phyloP scores from a whole-genome alignment of 176 grass and related monocot species.

The Dendrocalamus sinicus region DNA sequence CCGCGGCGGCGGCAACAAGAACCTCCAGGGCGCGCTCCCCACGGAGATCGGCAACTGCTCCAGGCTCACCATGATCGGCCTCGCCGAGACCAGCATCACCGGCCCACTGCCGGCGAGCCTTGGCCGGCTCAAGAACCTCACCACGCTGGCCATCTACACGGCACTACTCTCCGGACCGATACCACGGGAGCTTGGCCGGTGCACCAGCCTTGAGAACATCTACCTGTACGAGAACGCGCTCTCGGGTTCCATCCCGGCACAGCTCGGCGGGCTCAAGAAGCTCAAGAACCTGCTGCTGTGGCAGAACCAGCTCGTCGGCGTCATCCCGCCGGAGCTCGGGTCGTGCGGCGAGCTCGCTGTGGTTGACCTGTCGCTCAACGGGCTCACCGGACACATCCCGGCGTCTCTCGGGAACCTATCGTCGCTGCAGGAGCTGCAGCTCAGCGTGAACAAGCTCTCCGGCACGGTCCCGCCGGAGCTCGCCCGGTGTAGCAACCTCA shows the following conservation, averaged over 20 bases:
- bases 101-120: slow-evolving; percentile 65
- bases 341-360: slow-evolving; percentile 56
- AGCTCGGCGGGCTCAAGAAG: slow-evolving; percentile 61
- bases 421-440: slow-evolving; percentile 69
- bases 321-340: slow-evolving; percentile 74
- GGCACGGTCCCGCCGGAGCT: slow-evolving; percentile 71
- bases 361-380: slow-evolving; percentile 72
- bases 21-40: slow-evolving; percentile 64
- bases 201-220: slow-evolving; percentile 62
- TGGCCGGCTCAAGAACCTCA: slow-evolving; percentile 66
- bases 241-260: slow-evolving; percentile 71
- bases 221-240: slow-evolving; percentile 85
- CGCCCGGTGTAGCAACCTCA: slow-evolving; percentile 66
- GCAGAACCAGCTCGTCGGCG: slow-evolving; percentile 78
- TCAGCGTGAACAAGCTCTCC: slow-evolving; percentile 76
- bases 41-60: slow-evolving; percentile 73
- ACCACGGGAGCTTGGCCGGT: slow-evolving; percentile 64
- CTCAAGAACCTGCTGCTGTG: slow-evolving; percentile 76
- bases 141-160: slow-evolving; percentile 77
- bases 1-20: slow-evolving; percentile 75
- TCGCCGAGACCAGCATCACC: slow-evolving; percentile 78
- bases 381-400: slow-evolving; percentile 76
- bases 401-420: slow-evolving; percentile 55
- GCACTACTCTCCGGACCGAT: slow-evolving; percentile 70
- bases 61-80: slow-evolving; percentile 67